phyloP scores from a whole-genome alignment of 805 yeast species.

The Metschnikowia gruessii region DNA sequence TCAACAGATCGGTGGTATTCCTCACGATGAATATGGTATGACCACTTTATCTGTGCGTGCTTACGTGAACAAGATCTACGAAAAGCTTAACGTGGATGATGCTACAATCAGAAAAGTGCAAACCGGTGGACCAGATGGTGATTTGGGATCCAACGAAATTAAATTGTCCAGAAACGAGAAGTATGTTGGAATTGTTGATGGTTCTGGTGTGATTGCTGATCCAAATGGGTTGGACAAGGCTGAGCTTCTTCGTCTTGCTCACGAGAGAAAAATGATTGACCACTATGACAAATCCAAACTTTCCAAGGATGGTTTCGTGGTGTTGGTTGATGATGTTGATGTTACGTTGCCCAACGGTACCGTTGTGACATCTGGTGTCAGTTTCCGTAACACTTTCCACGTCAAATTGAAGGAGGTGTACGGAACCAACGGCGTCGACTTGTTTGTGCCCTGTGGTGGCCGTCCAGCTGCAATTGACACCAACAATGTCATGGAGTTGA shows the following conservation, averaged over 20 bases:
- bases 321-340: slow-evolving; percentile 83
- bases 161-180: slow-evolving; percentile 77
- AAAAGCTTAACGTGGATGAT: slow-evolving; percentile 63
- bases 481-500: slow-evolving; percentile 67
- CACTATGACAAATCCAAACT: slow-evolving; percentile 65
- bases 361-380: slow-evolving; percentile 75
- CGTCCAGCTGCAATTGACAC: slow-evolving; percentile 95
- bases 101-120: slow-evolving; percentile 72
- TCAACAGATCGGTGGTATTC: slow-evolving; percentile 91
- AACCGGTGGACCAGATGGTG: slow-evolving; percentile 99
- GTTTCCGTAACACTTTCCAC: slow-evolving; percentile 90
- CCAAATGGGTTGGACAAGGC: slow-evolving; percentile 81
- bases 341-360: slow-evolving; percentile 73
- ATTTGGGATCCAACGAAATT: slow-evolving; percentile 93
- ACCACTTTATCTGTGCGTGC: slow-evolving; percentile 92
- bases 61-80: slow-evolving; percentile 82
- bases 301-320: slow-evolving; percentile 72
- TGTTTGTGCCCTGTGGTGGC: slow-evolving; percentile 98
- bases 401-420: slow-evolving; percentile 63
- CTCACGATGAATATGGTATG: slow-evolving; percentile 98
- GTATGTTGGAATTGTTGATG: slow-evolving; percentile 89
- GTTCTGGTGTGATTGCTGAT: slow-evolving; percentile 92
- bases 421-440: slow-evolving; percentile 58
- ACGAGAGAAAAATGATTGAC: slow-evolving; percentile 69
- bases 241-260: slow-evolving; percentile 78